Base-by-base conservation (phyloP, 2,329 filamentous ascomycete species). In the Rachicladosporium sp. region DNA sequence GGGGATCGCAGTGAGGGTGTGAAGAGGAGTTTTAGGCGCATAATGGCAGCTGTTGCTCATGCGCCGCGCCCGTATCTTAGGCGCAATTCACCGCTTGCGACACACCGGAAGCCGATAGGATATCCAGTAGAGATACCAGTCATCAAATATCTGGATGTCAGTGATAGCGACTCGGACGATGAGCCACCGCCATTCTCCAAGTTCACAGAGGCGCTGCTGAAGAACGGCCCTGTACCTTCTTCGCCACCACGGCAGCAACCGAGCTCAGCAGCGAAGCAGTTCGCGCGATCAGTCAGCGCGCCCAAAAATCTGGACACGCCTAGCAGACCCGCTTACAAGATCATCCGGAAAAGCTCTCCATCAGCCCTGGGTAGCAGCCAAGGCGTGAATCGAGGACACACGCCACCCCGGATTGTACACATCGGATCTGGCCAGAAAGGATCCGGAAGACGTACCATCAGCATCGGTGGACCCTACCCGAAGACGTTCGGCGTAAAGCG, bases 141-240 rank as follows among this genome's bases (percentile, higher is more conserved):
- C 59, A 60, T 67, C 53, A 65, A 67, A 50, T 64, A 63, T 48
- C 67, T 70, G 47, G 57, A 66, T 53, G 65, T 79, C 49, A 80
- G 84, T 51, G 88, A 94, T 57, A 94, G 85, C 67, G 55, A 58
- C 38, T 94, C 88, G 15, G 89, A 95, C 62, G 89, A 95, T 54
- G 89, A 95, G 62, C 84, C 93, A 21, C 82, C 83, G 10, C 81
- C 65, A 38, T 87, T 87, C 52, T 86, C 91, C 76, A 93, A 91
- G 65, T 82, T 95, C 58, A 93, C 89, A 36, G 89, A 91, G 57
- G 88, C 86, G 12, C 69, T 95, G 10, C 70, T 95, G 38, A 70
- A 69, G 37, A 69, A 70, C 47, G 66, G 61, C 15, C 75, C 76
- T 42, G 76, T 80, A 33, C 73, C 74, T 36, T 71, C 66, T 3